These are phyloP conservation scores for Triticum aestivum DNA, from an alignment of 176 grass and related monocot genomes.

Conservation along the genomic window IWGSC_CS_RefSeq_v2.1 NC_057799.1:349989300-349989799, in stretches of 20 bases:
- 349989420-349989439: conserved; percentile 62
- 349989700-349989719: conserved; percentile 97
- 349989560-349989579: conserved; percentile 42
- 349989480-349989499: conserved; percentile 93
- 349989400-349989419: conserved; percentile 67
- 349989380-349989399: conserved; percentile 62
- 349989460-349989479: conserved; percentile 94
- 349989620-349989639: conserved; percentile 81
- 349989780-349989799: not conserved
- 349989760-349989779: not conserved
- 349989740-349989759: not conserved
- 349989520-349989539: not conserved
- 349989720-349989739: not conserved
- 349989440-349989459: conserved; percentile 76
- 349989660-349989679: conserved; percentile 73
- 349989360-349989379: conserved; percentile 73
- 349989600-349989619: conserved; percentile 88
- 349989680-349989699: conserved; percentile 73
- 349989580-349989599: conserved; percentile 95
- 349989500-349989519: conserved; percentile 11
- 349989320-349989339: conserved; percentile 13
- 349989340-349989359: conserved; percentile 9
- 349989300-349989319: not conserved
- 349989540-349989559: not conserved
- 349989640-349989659: conserved; percentile 80